Evolutionary conservation across 2,329 filamentous ascomycete species (phyloP).

Genomic region (Metarhizium album): DNA sequence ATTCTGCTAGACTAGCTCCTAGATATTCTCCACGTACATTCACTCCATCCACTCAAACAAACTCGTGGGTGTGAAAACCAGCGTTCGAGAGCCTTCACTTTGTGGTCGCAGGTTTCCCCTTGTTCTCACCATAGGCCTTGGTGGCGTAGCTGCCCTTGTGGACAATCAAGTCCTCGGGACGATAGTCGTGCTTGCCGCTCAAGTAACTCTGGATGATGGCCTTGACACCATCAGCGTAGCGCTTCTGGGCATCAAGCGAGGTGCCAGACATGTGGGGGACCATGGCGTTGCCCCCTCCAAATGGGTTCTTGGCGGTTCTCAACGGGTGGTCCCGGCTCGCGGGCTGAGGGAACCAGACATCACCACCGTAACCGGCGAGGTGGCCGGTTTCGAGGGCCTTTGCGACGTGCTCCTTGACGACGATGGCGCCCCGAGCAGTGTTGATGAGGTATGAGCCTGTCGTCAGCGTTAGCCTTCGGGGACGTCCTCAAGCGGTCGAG

Average conservation of each 20-base stretch:
- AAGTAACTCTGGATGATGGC: constrained; percentile 87
- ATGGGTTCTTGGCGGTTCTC: constrained; percentile 86
- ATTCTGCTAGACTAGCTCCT: background rate
- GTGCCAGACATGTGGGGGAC: constrained; percentile 98
- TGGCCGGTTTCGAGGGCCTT: constrained; percentile 86
- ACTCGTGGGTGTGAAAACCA: background rate
- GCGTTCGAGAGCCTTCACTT: background rate
- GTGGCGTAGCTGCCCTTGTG: constrained; percentile 86
- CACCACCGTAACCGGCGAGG: constrained; percentile 78
- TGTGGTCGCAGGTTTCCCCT: constrained; percentile 21
- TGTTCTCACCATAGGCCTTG: constrained; percentile 77
- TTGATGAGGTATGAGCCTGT: constrained; percentile 93
- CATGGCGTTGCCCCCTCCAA: constrained; percentile 96
- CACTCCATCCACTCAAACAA: background rate
- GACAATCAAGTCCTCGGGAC: constrained; percentile 82
- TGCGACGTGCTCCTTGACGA: constrained; percentile 98
- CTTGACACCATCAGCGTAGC: constrained; percentile 83
- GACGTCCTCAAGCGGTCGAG: background rate
- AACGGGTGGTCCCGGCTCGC: constrained; percentile 88
- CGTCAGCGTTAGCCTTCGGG: background rate
- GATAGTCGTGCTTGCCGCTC: constrained; percentile 77
- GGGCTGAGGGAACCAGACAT: constrained; percentile 97
- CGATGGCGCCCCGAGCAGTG: constrained; percentile 96
- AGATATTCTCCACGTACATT: background rate
- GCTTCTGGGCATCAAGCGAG: constrained; percentile 93